Base-by-base conservation (phyloP, 306 rosid genomes). In the Neltuma alba region DNA sequence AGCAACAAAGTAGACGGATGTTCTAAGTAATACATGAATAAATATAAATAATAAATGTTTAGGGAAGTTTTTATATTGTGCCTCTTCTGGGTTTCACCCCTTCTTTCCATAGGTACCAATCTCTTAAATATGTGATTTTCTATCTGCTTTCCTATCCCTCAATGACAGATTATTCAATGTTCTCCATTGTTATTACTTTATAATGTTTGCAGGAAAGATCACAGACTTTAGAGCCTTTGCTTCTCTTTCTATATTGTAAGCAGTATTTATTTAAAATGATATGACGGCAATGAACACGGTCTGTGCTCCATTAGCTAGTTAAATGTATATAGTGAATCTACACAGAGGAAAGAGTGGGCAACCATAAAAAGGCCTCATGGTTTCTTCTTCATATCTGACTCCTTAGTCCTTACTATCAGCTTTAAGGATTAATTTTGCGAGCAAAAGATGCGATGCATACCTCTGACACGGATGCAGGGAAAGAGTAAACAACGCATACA, bases 401-500 rank as follows among this genome's bases (percentile, higher is more conserved):
- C 1, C 67, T 15, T 14, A 14, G 30, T 23, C 1, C 67, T 15
- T 14, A 30, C 21, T 28, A 61, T 13, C 40, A 61, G 21, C 21
- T 14, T 28, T 14, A 33, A 31, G 67, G 40, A 61, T 61, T 28
- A 14, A 61, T 14, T 30, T 30, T 30, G 20, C 15, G 67, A 61
- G n/a, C 20, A 61, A 34, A 9, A 36, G 16, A 64, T 34, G 45
- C 44, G 3, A n/a, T 33, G 70, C 42, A 34, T 64, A 5, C 3
- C 42, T 18, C 27, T 34, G 18, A 64, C 16, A 57, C 23, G 14
- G 30, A 44, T 55, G 16, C 12, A 36, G 9, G 52, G 27, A 76
- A 44, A 63, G 23, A 45, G 38, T 10, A 33, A 76, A 28, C 41
- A 77, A 67, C 20, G 81, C 30, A 33, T 11, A 15, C 64, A 58